Conservation (phyloP, 2,329 filamentous ascomycete species). For the Epichloe baconii region DNA sequence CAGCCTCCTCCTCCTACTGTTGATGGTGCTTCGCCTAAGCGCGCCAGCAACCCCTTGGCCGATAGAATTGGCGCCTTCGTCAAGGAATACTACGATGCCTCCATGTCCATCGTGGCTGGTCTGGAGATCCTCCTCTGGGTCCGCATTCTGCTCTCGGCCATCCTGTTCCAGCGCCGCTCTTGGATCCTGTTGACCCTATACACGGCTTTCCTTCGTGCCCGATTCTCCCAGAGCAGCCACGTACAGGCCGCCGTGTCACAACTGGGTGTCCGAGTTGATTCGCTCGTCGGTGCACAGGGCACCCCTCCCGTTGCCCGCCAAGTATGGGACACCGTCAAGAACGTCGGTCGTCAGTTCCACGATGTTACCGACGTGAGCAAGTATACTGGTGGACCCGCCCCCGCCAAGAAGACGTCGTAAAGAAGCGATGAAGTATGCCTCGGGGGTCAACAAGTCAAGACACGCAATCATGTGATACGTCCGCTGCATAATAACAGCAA, state of each 20-base stretch:
- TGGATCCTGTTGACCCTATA: conserved; percentile 82
- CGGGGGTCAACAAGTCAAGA: too few species aligned
- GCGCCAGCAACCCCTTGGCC: conserved; percentile 46
- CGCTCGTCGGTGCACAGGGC: conserved; percentile 71
- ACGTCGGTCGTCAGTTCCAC: conserved; percentile 56
- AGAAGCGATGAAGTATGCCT: not conserved
- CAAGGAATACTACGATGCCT: conserved; percentile 93
- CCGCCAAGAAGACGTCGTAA: conserved; percentile 34
- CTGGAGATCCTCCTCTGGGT: conserved; percentile 84
- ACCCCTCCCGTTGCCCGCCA: conserved; percentile 69
- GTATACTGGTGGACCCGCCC: conserved; percentile 49
- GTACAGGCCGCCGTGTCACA: conserved; percentile 72
- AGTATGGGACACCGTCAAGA: conserved; percentile 72
- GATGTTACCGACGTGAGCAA: conserved; percentile 66
- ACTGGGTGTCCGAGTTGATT: conserved; percentile 64
- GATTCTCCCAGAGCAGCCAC: conserved; percentile 81
- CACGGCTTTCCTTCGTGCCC: conserved; percentile 82
- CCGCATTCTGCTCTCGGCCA: conserved; percentile 65
- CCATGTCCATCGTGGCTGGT: conserved; percentile 82
- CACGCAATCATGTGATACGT: too few species aligned
- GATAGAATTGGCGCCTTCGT: conserved; percentile 86
- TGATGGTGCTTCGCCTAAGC: conserved; percentile 42
- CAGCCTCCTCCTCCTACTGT: conserved; percentile 50
- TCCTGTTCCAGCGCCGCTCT: conserved; percentile 80
- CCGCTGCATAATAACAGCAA: too few species aligned